Evolutionary conservation across 306 rosid genomes (phyloP).

Genomic region (Medicago lupulina): DNA sequence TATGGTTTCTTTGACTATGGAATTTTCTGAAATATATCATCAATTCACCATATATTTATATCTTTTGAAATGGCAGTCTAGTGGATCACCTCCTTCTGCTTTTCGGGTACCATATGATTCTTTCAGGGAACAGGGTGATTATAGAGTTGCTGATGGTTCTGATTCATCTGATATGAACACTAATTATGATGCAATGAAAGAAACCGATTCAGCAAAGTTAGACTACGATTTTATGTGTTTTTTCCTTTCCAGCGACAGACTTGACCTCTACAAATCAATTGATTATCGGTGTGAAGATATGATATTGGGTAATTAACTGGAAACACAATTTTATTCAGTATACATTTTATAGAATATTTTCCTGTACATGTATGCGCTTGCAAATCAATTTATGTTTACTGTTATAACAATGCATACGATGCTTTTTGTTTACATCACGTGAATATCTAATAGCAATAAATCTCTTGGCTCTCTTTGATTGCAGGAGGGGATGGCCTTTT

Average conservation of each 20-base stretch:
- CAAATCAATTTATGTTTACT: conserved; percentile 18
- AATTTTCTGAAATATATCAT: conserved; percentile 31
- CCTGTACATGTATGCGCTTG: conserved; percentile 25
- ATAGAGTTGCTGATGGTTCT: conserved; percentile 49
- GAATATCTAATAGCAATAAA: conserved; percentile 28
- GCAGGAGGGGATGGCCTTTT: conserved; percentile 77
- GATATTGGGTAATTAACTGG: conserved; percentile 66
- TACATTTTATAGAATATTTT: conserved; percentile 19
- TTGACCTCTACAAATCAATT: conserved; percentile 74
- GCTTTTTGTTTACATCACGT: conserved; percentile 5
- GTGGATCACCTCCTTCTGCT: conserved; percentile 98
- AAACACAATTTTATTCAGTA: conserved; percentile 23
- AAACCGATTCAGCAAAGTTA: conserved; percentile 60
- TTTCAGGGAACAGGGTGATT: conserved; percentile 66
- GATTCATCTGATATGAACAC: conserved; percentile 45
- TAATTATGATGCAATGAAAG: conserved; percentile 44
- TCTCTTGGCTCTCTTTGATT: conserved; percentile 40
- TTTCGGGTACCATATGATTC: conserved; percentile 83
- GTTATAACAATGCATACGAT: conserved; percentile 21
- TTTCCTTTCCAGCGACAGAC: conserved; percentile 83
- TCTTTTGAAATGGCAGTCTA: conserved; percentile 78
- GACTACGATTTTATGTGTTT: conserved; percentile 78
- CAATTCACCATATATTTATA: conserved; percentile 41
- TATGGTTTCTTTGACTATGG: conserved; percentile 31
- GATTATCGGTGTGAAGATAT: conserved; percentile 92